Percentiles rank a stretch among this genome's conserved stretches.
These are phyloP conservation scores for Pythium graminicola DNA, from an alignment of 352 stramenopile genomes.

Conservation along the genomic window DNA sequence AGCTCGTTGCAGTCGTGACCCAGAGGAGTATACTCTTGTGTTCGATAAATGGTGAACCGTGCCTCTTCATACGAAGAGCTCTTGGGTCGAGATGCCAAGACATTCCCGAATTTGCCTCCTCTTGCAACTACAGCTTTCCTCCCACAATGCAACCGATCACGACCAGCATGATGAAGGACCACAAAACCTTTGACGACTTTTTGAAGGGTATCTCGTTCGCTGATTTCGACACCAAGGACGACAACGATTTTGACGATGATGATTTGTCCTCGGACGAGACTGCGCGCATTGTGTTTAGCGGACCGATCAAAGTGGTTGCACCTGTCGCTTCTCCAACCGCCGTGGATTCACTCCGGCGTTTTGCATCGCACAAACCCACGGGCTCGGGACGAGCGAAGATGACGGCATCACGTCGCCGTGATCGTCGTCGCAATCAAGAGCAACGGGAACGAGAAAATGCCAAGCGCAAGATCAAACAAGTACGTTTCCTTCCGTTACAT, in stretches of 20 bases:
- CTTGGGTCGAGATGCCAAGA: background rate
- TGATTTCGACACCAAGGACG: conserved; percentile 8
- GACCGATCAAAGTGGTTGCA: conserved; percentile 1
- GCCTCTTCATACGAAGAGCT: background rate
- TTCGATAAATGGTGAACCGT: background rate
- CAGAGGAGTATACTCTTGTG: too few relatives aligned
- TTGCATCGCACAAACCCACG: too few relatives aligned
- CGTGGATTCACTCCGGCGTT: background rate
- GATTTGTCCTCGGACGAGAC: background rate
- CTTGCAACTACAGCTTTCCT: background rate
- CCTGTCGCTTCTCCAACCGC: background rate
- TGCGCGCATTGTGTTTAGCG: background rate
- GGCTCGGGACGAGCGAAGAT: too few relatives aligned
- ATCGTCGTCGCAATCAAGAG: conserved; percentile 12
- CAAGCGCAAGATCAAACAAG: conserved; percentile 18
- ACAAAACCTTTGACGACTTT: conserved; percentile 15
- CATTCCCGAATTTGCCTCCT: conserved; percentile 5
- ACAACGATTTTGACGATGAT: background rate
- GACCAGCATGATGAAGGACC: conserved; percentile 9
- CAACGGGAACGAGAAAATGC: conserved; percentile 20
- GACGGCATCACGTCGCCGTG: conserved; percentile 1
- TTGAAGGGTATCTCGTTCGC: conserved; percentile 14
- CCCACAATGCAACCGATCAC: background rate
- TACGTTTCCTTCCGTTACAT: background rate
- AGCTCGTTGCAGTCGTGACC: background rate